These are phyloP conservation scores for Sextonia rubra DNA, from an alignment of 164 flowering plant genomes.

Conservation along the genomic window DNA sequence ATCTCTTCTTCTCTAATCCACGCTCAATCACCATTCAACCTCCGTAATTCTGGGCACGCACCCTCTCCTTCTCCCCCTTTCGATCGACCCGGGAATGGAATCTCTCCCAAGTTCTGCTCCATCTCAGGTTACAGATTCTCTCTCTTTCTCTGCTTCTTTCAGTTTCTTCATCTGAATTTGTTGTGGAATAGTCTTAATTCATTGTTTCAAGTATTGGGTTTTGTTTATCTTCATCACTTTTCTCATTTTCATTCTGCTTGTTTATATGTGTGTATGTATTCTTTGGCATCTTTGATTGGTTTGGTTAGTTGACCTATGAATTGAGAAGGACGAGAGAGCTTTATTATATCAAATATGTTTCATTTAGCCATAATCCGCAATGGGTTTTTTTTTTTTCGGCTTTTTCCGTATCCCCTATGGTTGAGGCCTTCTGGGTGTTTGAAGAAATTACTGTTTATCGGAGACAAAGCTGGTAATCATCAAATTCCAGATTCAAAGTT, in stretches of 20 bases:
- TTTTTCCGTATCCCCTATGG: no score
- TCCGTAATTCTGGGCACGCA: background rate
- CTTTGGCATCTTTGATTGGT: no score
- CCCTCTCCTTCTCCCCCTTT: background rate
- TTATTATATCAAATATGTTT: no score
- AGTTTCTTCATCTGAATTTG: background rate
- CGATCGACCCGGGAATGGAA: background rate
- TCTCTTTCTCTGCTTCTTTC: background rate
- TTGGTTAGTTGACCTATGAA: background rate
- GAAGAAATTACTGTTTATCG: no score
- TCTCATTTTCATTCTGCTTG: no score
- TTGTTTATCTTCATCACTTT: background rate
- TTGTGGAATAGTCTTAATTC: background rate
- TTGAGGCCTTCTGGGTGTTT: no score
- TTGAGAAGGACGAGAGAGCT: background rate
- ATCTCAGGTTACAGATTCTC: background rate
- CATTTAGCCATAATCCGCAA: no score
- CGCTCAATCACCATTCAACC: background rate
- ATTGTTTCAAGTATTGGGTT: background rate
- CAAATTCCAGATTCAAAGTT: no score
- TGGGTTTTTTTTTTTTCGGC: no score
- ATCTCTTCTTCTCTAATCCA: background rate
- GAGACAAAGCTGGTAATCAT: no score
- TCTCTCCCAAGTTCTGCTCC: slow-evolving; percentile 2
- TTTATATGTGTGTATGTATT: no score